Percentiles rank a stretch among this genome's conserved stretches.
Conservation (phyloP, 164 flowering plant genomes). For the Cinnamomum micranthum region DNA sequence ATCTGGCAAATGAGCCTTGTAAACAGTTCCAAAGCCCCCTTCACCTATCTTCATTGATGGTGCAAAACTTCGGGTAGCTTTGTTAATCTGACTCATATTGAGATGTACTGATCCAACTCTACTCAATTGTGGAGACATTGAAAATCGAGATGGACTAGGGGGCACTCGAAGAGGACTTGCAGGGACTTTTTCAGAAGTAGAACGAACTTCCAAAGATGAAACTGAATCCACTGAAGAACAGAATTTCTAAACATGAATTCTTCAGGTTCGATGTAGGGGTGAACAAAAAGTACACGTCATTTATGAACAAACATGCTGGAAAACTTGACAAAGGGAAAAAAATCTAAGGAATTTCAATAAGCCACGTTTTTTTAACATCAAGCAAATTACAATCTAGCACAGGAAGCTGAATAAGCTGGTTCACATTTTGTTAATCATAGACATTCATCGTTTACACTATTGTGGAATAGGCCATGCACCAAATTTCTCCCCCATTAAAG, state of each 20-base stretch:
- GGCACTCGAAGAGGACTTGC: conserved; percentile 57
- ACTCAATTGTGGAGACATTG: conserved; percentile 59
- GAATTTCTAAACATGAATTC: not conserved
- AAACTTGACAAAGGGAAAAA: not conserved
- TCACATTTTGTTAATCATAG: not conserved
- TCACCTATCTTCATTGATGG: conserved; percentile 62
- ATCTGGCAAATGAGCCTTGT: conserved; percentile 67
- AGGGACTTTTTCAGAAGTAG: conserved; percentile 41
- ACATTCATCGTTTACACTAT: no score
- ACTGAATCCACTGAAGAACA: conserved; percentile 54
- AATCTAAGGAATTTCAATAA: not conserved
- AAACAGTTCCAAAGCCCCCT: conserved; percentile 92
- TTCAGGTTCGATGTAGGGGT: not conserved
- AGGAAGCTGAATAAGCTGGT: not conserved
- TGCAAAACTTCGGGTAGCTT: conserved; percentile 80
- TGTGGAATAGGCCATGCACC: not conserved
- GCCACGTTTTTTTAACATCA: not conserved
- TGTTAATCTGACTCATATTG: conserved; percentile 55
- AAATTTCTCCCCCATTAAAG: not conserved
- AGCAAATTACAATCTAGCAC: not conserved
- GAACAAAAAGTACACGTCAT: not conserved
- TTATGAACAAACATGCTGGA: not conserved
- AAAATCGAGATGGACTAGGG: conserved; percentile 74
- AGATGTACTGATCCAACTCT: conserved; percentile 74
- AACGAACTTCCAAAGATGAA: conserved; percentile 42